Conservation (phyloP, 192 early-diverging fungal genomes). For the Coemansia sp. region DNA sequence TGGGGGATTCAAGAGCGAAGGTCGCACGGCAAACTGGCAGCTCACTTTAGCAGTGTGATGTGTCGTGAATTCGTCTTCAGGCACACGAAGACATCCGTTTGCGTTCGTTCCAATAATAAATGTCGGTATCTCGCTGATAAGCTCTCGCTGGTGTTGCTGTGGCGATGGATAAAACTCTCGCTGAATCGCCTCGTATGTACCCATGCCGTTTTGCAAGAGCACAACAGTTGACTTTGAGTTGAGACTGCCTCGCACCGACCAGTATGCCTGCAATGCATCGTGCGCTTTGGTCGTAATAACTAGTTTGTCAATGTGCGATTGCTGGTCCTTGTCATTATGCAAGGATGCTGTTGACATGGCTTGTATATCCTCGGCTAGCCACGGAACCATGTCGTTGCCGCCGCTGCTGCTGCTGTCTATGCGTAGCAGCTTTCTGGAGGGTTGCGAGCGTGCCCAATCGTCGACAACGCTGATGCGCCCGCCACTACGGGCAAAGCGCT, state of each 20-base stretch:
- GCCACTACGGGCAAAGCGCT: constrained; percentile 26
- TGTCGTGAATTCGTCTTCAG: constrained; percentile 50
- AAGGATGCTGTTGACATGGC: constrained; percentile 33
- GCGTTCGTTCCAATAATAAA: constrained; percentile 58
- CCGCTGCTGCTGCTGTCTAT: background rate
- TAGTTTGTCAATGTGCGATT: constrained; percentile 50
- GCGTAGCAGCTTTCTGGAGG: constrained; percentile 40
- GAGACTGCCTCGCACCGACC: constrained; percentile 54
- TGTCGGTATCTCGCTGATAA: constrained; percentile 26
- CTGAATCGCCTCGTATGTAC: constrained; percentile 57
- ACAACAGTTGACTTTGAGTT: constrained; percentile 55
- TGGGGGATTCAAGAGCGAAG: constrained; percentile 8
- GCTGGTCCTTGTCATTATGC: constrained; percentile 11
- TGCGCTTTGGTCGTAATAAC: constrained; percentile 69
- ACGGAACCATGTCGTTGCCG: constrained; percentile 22
- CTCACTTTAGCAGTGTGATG: constrained; percentile 60
- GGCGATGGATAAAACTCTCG: constrained; percentile 19
- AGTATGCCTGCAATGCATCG: constrained; percentile 57
- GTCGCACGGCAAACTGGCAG: constrained; percentile 51
- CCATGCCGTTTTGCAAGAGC: constrained; percentile 70
- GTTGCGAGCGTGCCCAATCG: constrained; percentile 32
- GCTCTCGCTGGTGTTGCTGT: constrained; percentile 18
- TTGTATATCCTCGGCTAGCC: constrained; percentile 33
- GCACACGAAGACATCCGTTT: constrained; percentile 56
- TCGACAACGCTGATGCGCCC: constrained; percentile 25